Evolutionary conservation across 345 rosid genomes (phyloP), one percentile per base, ranked within the genome.

Genomic region (Durio zibethinus): DNA sequence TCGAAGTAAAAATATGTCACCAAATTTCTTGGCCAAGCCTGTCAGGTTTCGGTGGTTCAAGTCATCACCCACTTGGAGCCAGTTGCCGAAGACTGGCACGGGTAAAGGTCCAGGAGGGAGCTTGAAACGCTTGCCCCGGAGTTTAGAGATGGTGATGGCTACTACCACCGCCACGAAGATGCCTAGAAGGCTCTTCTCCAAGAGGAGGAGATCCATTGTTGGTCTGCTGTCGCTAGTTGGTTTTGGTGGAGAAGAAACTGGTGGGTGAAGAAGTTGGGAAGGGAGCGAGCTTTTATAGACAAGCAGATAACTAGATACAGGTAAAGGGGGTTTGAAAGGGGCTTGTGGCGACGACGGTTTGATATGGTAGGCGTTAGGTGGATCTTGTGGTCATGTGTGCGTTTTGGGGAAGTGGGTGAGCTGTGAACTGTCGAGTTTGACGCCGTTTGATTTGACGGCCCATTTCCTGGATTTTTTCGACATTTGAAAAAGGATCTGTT

Each of bases 41-140:
- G 90, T 82, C 78, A 96, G 88, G 57, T 92, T 96, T 3, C 92
- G 94, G 88, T 96, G 98, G 88, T 96, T 93, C 27, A 96, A 79
- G 81, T 96, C 99, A 63, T 96, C 98, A 38, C 99, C 99, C 42
- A 95, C 99, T 66, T 95, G 98, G n/a, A 95, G 97, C 99, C 99
- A 96, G 83, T 96, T 96, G 10, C 99, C 99, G 81, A 96, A 92
- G 0, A 93, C 73, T 0, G 99, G 99, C 7, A 96, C 85, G 5
- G 99, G 92, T n/a, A 62, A 94, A 4, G 99, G 99, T 7, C 98
- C 98, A 16, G 67, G 67, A 62, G 67, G 67, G 42, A 62, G 67
- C 23, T 33, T 62, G 67, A 15, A 62, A 4, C 86, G 87, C 86
- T 90, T 96, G 52, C 98, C 99, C 2, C 99, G 94, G 56, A 96